phyloP scores from a whole-genome alignment of 164 flowering plant species.

The Hamamelis virginiana region DNA sequence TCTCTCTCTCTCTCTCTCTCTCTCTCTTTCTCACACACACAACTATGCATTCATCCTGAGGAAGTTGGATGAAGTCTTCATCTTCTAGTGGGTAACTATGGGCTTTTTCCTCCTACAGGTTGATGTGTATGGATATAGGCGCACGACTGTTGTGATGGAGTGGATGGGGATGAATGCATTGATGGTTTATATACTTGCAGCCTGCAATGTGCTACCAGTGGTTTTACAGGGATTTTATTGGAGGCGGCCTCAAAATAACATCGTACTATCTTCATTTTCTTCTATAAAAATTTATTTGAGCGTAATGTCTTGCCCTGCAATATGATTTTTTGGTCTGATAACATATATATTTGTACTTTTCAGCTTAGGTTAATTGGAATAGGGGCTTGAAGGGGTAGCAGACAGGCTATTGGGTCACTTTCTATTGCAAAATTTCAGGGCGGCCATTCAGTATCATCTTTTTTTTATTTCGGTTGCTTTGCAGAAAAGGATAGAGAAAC shows the following conservation, averaged over 20 bases:
- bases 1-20: too few relatives aligned
- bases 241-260: slow-evolving; percentile 60
- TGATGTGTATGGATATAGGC: slow-evolving; percentile 54
- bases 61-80: too few relatives aligned
- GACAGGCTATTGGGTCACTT: neutral
- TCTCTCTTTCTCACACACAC: too few relatives aligned
- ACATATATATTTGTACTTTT: too few relatives aligned
- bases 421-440: too few relatives aligned
- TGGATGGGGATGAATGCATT: slow-evolving; percentile 82
- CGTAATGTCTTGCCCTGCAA: too few relatives aligned
- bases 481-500: neutral
- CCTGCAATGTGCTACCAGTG: slow-evolving; percentile 62
- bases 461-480: neutral
- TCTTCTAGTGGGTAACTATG: too few relatives aligned
- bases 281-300: too few relatives aligned
- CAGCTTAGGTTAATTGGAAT: slow-evolving; percentile 32
- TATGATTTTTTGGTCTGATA: too few relatives aligned
- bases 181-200: slow-evolving; percentile 55
- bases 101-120: slow-evolving; percentile 47
- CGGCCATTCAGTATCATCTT: too few relatives aligned
- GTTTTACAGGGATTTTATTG: slow-evolving; percentile 70
- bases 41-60: too few relatives aligned
- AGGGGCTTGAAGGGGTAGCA: slow-evolving; percentile 14
- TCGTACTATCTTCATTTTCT: too few relatives aligned
- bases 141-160: slow-evolving; percentile 45